These are phyloP conservation scores for Lanmaoa pseudosensibilis DNA, from an alignment of 768 basidiomycete species.

Conservation along the genomic window DNA sequence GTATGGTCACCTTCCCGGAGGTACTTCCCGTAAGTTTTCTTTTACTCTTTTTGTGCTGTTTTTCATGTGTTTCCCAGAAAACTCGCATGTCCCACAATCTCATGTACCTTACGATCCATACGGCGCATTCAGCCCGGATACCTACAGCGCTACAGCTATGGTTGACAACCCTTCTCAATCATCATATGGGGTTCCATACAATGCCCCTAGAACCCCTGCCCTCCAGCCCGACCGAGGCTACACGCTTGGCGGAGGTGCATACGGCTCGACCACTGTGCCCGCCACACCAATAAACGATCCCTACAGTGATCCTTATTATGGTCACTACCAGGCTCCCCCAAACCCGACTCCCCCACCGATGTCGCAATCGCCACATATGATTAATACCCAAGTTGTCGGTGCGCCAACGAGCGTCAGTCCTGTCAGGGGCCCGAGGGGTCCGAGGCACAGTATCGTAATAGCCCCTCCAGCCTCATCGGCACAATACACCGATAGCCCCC, in stretches of 20 bases:
- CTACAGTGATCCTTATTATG: constrained; percentile 31
- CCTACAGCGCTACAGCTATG: constrained; percentile 39
- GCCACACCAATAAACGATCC: constrained; percentile 37
- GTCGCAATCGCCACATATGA: constrained; percentile 37
- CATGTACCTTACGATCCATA: constrained; percentile 55
- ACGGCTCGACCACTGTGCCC: constrained; percentile 48
- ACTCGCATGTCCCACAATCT: constrained; percentile 51
- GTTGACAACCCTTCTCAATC: constrained; percentile 14
- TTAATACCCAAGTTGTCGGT: constrained; percentile 39
- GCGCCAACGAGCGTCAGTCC: constrained; percentile 37
- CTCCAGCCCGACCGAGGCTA: constrained; percentile 50
- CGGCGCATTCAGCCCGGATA: constrained; percentile 38
- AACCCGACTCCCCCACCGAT: constrained; percentile 31
- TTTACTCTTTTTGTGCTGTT: not conserved
- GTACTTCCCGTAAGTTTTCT: constrained; percentile 51
- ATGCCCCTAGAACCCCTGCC: constrained; percentile 15
- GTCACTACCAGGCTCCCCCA: constrained; percentile 19
- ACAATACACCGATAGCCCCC: constrained; percentile 55
- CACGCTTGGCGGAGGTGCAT: constrained; percentile 56
- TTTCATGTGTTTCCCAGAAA: constrained; percentile 42
- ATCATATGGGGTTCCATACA: constrained; percentile 16
- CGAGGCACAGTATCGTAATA: constrained; percentile 28
- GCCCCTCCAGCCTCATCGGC: constrained; percentile 20
- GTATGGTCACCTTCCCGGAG: constrained; percentile 57
- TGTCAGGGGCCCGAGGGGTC: constrained; percentile 43